phyloP scores from a whole-genome alignment of 352 stramenopile genomes.

The Phytopythium chamaehyphon region DNA sequence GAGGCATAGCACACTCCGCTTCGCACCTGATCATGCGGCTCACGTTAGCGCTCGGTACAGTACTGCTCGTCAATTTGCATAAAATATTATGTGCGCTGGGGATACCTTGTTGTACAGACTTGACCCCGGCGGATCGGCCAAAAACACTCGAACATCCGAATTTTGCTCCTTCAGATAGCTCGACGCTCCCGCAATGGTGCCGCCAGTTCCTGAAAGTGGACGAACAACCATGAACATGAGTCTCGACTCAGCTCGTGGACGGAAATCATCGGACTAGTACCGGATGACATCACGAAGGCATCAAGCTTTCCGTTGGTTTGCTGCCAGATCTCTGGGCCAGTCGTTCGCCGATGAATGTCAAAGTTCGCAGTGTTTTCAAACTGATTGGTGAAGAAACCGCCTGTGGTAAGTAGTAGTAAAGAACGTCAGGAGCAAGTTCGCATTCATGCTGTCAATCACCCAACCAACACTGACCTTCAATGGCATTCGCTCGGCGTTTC shows the following conservation, averaged over 20 bases:
- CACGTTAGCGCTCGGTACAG: too few relatives aligned
- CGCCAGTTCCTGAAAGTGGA: conserved; percentile 85
- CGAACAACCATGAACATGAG: conserved; percentile 1
- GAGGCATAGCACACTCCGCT: conserved; percentile 95
- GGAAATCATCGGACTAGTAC: conserved; percentile 36
- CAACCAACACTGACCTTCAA: conserved; percentile 36
- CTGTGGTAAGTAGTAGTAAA: conserved; percentile 16
- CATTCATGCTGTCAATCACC: background rate
- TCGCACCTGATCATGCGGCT: conserved; percentile 36
- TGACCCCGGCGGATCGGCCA: conserved; percentile 96
- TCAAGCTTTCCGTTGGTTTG: conserved; percentile 91
- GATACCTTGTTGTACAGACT: conserved; percentile 95
- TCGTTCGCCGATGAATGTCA: conserved; percentile 91
- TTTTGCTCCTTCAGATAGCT: conserved; percentile 91
- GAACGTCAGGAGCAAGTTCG: conserved; percentile 3
- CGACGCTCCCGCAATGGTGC: conserved; percentile 96
- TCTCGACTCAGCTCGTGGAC: too few relatives aligned
- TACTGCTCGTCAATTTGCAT: too few relatives aligned
- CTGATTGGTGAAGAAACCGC: conserved; percentile 96
- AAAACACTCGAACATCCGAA: conserved; percentile 83
- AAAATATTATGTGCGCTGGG: too few relatives aligned
- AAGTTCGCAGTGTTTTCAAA: conserved; percentile 98
- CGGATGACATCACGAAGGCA: conserved; percentile 97
- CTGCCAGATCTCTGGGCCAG: conserved; percentile 95
- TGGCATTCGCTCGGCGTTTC: conserved; percentile 74